phyloP scores from a whole-genome alignment of 306 rosid species.

The Sophora flavescens region DNA sequence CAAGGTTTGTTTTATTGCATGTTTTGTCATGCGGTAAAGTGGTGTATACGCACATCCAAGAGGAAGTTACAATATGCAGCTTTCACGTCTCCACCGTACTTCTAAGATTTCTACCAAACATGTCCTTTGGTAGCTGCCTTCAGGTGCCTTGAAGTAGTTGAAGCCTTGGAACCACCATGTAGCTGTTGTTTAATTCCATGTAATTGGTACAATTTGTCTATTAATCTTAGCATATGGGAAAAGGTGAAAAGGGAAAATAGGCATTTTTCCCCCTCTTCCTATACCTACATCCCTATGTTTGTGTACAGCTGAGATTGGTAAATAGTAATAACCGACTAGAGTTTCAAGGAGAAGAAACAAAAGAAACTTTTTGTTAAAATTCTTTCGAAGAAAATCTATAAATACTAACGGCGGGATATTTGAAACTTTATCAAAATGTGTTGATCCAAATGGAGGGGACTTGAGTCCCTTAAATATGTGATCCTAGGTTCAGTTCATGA shows the following conservation, averaged over 20 bases:
- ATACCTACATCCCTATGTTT: neutral
- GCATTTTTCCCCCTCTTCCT: neutral
- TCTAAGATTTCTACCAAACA: too few relatives aligned
- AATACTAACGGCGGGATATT: neutral
- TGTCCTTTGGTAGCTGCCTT: neutral
- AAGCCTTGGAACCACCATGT: conserved; percentile 9
- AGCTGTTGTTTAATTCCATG: neutral
- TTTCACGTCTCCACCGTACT: too few relatives aligned
- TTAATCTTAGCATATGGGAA: neutral
- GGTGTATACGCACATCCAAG: too few relatives aligned
- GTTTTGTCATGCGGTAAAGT: too few relatives aligned
- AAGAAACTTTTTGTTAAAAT: neutral
- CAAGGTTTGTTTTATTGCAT: neutral
- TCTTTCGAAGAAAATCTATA: neutral
- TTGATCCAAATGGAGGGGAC: too few relatives aligned
- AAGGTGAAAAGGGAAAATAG: neutral
- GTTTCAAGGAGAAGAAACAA: conserved; percentile 8
- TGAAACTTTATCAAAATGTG: neutral
- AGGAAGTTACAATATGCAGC: too few relatives aligned
- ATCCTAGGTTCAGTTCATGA: too few relatives aligned
- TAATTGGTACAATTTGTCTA: neutral
- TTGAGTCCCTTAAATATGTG: too few relatives aligned
- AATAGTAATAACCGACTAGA: neutral
- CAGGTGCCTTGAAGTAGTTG: neutral
- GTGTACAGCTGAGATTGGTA: neutral